Evolutionary conservation across 1,139 yeast genomes (phyloP).

Genomic region (Yamadazyma dendronema): DNA sequence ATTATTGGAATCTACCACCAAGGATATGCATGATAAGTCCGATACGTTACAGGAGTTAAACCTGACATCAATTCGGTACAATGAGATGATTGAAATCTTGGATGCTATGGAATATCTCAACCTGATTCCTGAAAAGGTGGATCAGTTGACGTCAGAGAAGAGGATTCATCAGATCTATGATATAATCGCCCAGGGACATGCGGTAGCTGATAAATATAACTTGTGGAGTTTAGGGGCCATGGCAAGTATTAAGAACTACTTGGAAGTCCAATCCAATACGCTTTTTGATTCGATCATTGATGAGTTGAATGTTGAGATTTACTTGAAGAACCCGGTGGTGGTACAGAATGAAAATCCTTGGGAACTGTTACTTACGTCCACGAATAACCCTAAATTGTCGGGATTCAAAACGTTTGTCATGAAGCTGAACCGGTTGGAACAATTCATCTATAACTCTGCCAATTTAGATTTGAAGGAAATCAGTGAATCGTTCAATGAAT

Average conservation of each 20-base stretch:
- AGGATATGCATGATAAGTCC: conserved; percentile 53
- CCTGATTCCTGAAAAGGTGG: conserved; percentile 61
- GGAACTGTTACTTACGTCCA: conserved; percentile 24
- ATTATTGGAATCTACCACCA: conserved; percentile 50
- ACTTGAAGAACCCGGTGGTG: conserved; percentile 43
- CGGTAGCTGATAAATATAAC: conserved; percentile 55
- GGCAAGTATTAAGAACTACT: conserved; percentile 52
- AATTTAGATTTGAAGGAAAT: conserved; percentile 57
- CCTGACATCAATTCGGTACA: conserved; percentile 57
- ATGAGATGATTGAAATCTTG: conserved; percentile 68
- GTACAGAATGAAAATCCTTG: conserved; percentile 21
- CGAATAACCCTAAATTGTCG: conserved; percentile 34
- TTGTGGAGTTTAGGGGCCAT: conserved; percentile 66
- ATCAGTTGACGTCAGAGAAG: conserved; percentile 62
- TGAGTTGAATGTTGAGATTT: conserved; percentile 72
- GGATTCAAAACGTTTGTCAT: conserved; percentile 35
- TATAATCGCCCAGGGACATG: conserved; percentile 55
- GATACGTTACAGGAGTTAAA: conserved; percentile 64
- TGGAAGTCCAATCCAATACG: conserved; percentile 61
- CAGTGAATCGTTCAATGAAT: conserved; percentile 45
- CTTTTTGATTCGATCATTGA: conserved; percentile 73
- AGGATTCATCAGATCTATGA: conserved; percentile 69
- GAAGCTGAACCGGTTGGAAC: conserved; percentile 51
- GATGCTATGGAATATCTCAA: conserved; percentile 67
- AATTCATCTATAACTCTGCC: conserved; percentile 54